Percentiles rank a stretch among this genome's conserved stretches.
Conservation (phyloP, 495 filamentous ascomycete genomes). For the Parathielavia hyrcaniae region DNA sequence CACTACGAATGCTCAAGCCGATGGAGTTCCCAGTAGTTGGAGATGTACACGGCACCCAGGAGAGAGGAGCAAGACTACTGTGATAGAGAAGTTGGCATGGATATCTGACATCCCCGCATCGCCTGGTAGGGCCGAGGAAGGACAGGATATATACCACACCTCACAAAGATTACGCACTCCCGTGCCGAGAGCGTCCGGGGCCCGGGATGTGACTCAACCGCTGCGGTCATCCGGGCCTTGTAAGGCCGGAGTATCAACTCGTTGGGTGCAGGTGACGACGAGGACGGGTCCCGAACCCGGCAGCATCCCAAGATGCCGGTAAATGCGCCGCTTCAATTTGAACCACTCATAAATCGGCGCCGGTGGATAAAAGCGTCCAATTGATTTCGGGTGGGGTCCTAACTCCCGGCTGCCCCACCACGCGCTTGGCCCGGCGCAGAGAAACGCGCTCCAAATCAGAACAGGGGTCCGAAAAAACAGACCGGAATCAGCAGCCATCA, state of each 20-base stretch:
- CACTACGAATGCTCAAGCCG: too few species aligned
- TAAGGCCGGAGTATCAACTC: not conserved
- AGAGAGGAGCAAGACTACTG: not conserved
- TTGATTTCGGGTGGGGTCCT: conserved; percentile 17
- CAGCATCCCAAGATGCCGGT: too few species aligned
- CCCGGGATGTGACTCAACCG: conserved; percentile 11
- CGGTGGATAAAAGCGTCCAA: not conserved
- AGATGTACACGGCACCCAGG: not conserved
- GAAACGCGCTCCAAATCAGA: conserved; percentile 20
- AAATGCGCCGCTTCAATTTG: not conserved
- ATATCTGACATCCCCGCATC: conserved; percentile 13
- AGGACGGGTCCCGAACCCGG: not conserved
- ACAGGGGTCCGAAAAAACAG: conserved; percentile 16
- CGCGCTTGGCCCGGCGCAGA: conserved; percentile 6
- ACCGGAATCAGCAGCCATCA: conserved; percentile 30
- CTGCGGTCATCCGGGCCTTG: conserved; percentile 3
- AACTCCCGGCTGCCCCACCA: conserved; percentile 3
- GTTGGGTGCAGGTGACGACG: not conserved
- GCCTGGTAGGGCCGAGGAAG: conserved; percentile 10
- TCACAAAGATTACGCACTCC: conserved; percentile 11
- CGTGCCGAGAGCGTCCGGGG: conserved; percentile 6
- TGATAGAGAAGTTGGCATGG: not conserved
- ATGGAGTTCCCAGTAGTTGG: too few species aligned
- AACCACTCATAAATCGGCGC: conserved; percentile 19
- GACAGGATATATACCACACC: conserved; percentile 13